A percentile compares a stretch with the other conserved stretches of the same genome.
phyloP scores from a whole-genome alignment of 23 red algal genomes.

The Gracilaria vermiculophylla region DNA sequence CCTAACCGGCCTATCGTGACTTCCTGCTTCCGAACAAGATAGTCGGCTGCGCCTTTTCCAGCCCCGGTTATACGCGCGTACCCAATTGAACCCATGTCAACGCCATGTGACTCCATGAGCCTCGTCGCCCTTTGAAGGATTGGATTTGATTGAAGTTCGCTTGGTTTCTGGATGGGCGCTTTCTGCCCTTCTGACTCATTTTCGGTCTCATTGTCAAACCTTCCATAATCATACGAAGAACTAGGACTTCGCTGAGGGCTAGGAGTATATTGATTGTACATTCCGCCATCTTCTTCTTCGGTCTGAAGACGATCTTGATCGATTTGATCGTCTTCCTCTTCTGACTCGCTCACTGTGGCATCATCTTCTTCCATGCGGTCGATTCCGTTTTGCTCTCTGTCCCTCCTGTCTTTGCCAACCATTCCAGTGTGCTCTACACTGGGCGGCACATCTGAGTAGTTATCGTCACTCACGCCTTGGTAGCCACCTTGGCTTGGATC shows the following conservation, averaged over 20 bases:
- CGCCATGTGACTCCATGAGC: slow-evolving; percentile 26
- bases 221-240: not conserved
- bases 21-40: slow-evolving; percentile 36
- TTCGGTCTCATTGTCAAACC: not conserved
- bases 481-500: not conserved
- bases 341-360: slow-evolving; percentile 11
- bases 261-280: not conserved
- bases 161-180: not conserved
- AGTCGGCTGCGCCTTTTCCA: slow-evolving; percentile 60
- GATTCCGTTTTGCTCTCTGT: not conserved
- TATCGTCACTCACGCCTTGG: not conserved
- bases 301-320: not conserved
- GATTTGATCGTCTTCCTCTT: slow-evolving; percentile 3
- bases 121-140: not conserved
- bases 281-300: not conserved
- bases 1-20: slow-evolving; percentile 48
- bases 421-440: too few relatives aligned
- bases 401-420: not conserved
- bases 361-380: not conserved
- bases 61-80: slow-evolving; percentile 59
- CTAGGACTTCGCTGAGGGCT: not conserved
- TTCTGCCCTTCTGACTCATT: slow-evolving; percentile 2
- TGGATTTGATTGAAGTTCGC: not conserved
- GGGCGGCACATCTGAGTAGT: slow-evolving; percentile 1
- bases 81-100: slow-evolving; percentile 42